Conservation (phyloP, 2,329 filamentous ascomycete genomes). For the Tetracladium maxilliforme region DNA sequence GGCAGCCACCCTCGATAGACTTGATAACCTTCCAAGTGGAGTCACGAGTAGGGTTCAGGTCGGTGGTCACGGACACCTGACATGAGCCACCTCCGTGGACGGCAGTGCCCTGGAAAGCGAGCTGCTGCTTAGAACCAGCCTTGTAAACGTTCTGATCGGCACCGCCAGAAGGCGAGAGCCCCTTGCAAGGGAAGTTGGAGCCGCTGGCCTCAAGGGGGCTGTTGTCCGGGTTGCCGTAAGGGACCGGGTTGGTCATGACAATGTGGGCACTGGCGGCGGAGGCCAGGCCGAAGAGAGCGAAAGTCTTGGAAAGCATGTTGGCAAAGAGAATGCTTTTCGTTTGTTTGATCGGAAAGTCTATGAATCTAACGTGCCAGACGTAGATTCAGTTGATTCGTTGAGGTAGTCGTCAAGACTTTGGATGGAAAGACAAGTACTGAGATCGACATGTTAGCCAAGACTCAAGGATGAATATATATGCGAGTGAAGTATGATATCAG, state of each 20-base stretch:
- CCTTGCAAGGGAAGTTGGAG: conserved; percentile 74
- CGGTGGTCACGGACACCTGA: conserved; percentile 76
- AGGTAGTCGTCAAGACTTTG: too few species aligned
- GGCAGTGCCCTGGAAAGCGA: conserved; percentile 57
- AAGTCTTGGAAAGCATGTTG: conserved; percentile 28
- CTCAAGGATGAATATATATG: too few species aligned
- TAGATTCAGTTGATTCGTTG: too few species aligned
- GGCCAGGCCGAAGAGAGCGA: conserved; percentile 40
- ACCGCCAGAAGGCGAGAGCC: conserved; percentile 27
- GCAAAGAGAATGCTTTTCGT: conserved; percentile 9
- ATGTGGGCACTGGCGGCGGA: conserved; percentile 59
- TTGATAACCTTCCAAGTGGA: conserved; percentile 81
- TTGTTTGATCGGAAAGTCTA: too few species aligned
- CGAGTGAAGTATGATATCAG: too few species aligned
- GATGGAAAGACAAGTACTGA: too few species aligned
- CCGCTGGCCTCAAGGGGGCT: conserved; percentile 46
- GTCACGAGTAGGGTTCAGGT: conserved; percentile 47
- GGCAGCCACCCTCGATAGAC: conserved; percentile 77
- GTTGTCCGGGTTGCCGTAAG: conserved; percentile 44
- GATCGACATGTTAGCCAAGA: too few species aligned
- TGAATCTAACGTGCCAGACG: conserved; percentile 13
- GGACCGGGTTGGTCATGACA: conserved; percentile 52
- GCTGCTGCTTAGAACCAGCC: conserved; percentile 43
- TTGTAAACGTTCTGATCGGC: conserved; percentile 37
- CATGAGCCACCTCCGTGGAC: conserved; percentile 87